Percentiles rank a stretch among this genome's conserved stretches.
Evolutionary conservation across 164 flowering plant species (phyloP).

Genomic region (Cinnamomum micranthum): DNA sequence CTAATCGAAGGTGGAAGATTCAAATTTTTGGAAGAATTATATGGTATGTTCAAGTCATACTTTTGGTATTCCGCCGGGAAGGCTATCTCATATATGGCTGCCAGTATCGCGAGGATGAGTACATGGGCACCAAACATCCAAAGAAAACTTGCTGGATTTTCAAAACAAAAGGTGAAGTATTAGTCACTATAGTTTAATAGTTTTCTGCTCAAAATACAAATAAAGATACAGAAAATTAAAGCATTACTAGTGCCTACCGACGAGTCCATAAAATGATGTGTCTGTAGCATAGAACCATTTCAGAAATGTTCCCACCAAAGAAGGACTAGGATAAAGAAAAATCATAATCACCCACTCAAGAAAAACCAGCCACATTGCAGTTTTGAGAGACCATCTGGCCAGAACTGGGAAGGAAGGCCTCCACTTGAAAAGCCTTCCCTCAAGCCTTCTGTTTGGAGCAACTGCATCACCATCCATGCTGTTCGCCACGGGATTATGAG

Average conservation of each 20-base stretch:
- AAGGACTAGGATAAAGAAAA: slow-evolving; percentile 46
- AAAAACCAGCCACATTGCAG: slow-evolving; percentile 57
- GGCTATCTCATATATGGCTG: slow-evolving; percentile 31
- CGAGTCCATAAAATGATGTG: slow-evolving; percentile 42
- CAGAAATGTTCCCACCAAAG: slow-evolving; percentile 8
- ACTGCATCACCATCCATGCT: slow-evolving; percentile 26
- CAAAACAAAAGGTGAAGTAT: not conserved
- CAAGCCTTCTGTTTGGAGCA: slow-evolving; percentile 17
- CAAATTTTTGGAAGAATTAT: not conserved
- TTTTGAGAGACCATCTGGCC: slow-evolving; percentile 47
- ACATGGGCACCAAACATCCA: slow-evolving; percentile 60
- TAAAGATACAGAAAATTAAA: not conserved
- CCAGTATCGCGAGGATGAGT: slow-evolving; percentile 53
- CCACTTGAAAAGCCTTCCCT: slow-evolving; percentile 14
- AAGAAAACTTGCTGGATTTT: slow-evolving; percentile 57
- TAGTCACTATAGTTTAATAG: not conserved
- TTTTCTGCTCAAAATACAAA: not conserved
- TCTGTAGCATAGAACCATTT: slow-evolving; percentile 22
- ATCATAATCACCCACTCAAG: slow-evolving; percentile 52
- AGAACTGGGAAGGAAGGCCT: slow-evolving; percentile 15
- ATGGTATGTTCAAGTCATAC: not conserved
- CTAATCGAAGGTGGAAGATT: not conserved
- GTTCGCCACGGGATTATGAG: slow-evolving; percentile 25
- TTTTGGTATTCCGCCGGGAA: slow-evolving; percentile 35
- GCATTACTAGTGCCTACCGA: slow-evolving; percentile 35